Evolutionary conservation across 768 basidiomycete genomes (phyloP).

Genomic region (Lactarius indigo): DNA sequence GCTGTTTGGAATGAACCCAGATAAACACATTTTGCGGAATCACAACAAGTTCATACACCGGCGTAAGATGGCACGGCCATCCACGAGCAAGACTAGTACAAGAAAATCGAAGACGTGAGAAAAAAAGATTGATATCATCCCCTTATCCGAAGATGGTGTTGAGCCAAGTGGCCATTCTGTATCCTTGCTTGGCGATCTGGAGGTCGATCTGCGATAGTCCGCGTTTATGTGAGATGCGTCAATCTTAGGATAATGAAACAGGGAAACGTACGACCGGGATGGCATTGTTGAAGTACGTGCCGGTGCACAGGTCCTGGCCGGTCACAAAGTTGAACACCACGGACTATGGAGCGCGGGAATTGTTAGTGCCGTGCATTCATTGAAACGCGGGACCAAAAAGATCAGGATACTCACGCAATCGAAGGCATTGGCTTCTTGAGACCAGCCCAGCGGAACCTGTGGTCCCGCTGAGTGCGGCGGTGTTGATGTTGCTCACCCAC

Average conservation of each 20-base stretch:
- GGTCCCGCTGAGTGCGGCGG: conserved; percentile 31
- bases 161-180: conserved; percentile 28
- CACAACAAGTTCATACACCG: background rate
- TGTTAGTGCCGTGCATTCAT: background rate
- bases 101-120: background rate
- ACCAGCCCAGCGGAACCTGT: conserved; percentile 33
- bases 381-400: background rate
- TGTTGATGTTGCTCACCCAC: conserved; percentile 32
- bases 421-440: conserved; percentile 31
- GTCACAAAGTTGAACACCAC: conserved; percentile 29
- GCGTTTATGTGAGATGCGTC: background rate
- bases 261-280: conserved; percentile 26
- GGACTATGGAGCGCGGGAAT: conserved; percentile 13
- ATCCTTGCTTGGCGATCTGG: conserved; percentile 33
- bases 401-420: conserved; percentile 29
- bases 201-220: conserved; percentile 28
- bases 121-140: background rate
- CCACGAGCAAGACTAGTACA: background rate
- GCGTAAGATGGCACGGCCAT: background rate
- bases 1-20: background rate
- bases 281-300: conserved; percentile 28
- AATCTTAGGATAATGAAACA: background rate
- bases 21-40: background rate
- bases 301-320: conserved; percentile 30
- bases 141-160: conserved; percentile 27